Percentiles rank a stretch among this genome's conserved stretches.
Conservation (phyloP, 192 early-diverging fungal species). For the Coemansia erecta region DNA sequence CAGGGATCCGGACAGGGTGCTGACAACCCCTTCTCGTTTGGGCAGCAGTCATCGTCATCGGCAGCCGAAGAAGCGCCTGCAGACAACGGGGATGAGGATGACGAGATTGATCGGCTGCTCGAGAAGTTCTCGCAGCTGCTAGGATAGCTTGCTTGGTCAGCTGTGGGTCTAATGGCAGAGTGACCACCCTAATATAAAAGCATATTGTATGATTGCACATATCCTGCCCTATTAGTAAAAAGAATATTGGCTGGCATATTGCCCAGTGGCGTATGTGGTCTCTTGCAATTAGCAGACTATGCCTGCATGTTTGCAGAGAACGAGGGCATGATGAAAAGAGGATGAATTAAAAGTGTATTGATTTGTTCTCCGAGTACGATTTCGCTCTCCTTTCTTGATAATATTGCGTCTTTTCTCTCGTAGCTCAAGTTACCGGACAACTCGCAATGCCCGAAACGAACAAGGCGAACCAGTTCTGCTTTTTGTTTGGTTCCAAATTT, state of each 20-base stretch:
- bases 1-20: background rate
- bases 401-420: background rate
- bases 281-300: too few species aligned
- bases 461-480: background rate
- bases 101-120: slow-evolving; percentile 25
- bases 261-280: too few species aligned
- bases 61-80: background rate
- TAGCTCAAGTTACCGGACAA: too few species aligned
- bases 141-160: background rate
- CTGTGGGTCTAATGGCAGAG: too few species aligned
- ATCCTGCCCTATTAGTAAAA: too few species aligned
- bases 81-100: slow-evolving; percentile 6
- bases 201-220: too few species aligned
- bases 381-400: background rate
- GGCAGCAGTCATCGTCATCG: background rate
- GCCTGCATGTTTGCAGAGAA: too few species aligned
- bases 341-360: too few species aligned
- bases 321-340: too few species aligned
- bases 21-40: background rate
- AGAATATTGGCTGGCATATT: too few species aligned
- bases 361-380: too few species aligned
- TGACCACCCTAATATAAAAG: too few species aligned
- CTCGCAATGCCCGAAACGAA: background rate
- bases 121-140: slow-evolving; percentile 28
- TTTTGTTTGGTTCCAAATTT: background rate